A percentile compares a stretch with the other conserved stretches of the same genome.
Conservation (phyloP, 768 basidiomycete genomes). For the Mycena filopes region DNA sequence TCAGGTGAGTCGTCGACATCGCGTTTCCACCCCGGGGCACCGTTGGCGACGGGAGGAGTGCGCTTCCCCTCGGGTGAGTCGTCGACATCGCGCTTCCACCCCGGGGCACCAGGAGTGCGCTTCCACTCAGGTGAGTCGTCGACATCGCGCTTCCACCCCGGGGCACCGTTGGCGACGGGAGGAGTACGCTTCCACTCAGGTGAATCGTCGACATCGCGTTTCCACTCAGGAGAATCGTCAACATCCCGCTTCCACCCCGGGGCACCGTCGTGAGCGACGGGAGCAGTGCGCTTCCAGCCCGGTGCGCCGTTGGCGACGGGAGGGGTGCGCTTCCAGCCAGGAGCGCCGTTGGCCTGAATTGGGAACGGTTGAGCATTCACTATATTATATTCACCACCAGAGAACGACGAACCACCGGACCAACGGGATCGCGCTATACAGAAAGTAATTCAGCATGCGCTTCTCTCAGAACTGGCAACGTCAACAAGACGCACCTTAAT, state of each 20-base stretch:
- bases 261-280: neutral
- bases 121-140: constrained; percentile 17
- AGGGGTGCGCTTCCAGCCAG: too few species aligned
- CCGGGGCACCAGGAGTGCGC: neutral
- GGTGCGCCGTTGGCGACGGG: too few species aligned
- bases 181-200: constrained; percentile 20
- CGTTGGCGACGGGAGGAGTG: neutral
- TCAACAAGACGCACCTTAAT: neutral
- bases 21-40: constrained; percentile 3
- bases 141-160: neutral
- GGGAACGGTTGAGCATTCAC: too few species aligned
- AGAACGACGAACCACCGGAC: too few species aligned
- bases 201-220: neutral
- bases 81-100: neutral
- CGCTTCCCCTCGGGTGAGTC: neutral
- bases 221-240: constrained; percentile 13
- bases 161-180: constrained; percentile 9
- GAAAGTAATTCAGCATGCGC: too few species aligned
- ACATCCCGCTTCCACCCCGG: constrained; percentile 26
- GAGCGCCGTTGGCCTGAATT: too few species aligned
- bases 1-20: neutral
- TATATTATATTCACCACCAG: too few species aligned
- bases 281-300: constrained; percentile 28
- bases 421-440: too few species aligned
- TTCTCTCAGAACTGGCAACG: too few species aligned